A percentile compares a stretch with the other conserved stretches of the same genome.
These are phyloP conservation scores for Candida ascalaphidarum DNA, from an alignment of 805 yeast species.

Conservation along the genomic window DNA sequence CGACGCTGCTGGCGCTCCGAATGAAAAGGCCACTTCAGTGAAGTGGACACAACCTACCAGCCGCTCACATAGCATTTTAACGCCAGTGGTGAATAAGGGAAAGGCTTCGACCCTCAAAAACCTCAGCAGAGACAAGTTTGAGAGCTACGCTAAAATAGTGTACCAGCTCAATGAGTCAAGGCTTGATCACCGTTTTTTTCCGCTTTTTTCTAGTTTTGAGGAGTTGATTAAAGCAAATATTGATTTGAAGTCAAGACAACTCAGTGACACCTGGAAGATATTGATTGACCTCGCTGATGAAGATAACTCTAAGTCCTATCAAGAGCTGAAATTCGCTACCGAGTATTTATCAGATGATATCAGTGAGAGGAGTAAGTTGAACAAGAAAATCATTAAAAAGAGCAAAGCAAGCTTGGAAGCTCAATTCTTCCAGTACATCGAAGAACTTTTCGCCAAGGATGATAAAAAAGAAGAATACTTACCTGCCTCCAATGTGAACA, in stretches of 20 bases:
- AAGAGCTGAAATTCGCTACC: constrained; percentile 24
- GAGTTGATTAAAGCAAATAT: constrained; percentile 49
- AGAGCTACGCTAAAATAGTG: constrained; percentile 64
- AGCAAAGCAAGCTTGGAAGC: constrained; percentile 57
- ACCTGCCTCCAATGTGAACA: constrained; percentile 62
- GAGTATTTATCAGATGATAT: constrained; percentile 6
- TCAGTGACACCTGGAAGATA: constrained; percentile 69
- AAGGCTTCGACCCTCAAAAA: constrained; percentile 17
- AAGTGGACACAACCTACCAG: constrained; percentile 27
- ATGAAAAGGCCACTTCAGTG: constrained; percentile 12
- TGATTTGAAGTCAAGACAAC: constrained; percentile 60
- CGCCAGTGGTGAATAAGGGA: constrained; percentile 16
- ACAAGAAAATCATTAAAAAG: constrained; percentile 41
- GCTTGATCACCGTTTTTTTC: constrained; percentile 42
- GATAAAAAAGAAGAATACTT: constrained; percentile 23
- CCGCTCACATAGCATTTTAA: constrained; percentile 22
- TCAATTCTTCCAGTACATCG: constrained; percentile 72
- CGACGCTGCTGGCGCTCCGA: constrained; percentile 3
- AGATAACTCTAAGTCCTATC: constrained; percentile 22
- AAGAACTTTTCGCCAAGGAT: constrained; percentile 57
- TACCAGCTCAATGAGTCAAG: constrained; percentile 66
- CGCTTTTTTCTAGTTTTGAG: constrained; percentile 51
- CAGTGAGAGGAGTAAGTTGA: constrained; percentile 19
- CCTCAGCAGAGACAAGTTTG: constrained; percentile 50
- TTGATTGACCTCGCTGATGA: constrained; percentile 40